These are phyloP conservation scores for Thalassiosira profunda DNA, from an alignment of 108 stramenopile species.

Conservation along the genomic window DNA sequence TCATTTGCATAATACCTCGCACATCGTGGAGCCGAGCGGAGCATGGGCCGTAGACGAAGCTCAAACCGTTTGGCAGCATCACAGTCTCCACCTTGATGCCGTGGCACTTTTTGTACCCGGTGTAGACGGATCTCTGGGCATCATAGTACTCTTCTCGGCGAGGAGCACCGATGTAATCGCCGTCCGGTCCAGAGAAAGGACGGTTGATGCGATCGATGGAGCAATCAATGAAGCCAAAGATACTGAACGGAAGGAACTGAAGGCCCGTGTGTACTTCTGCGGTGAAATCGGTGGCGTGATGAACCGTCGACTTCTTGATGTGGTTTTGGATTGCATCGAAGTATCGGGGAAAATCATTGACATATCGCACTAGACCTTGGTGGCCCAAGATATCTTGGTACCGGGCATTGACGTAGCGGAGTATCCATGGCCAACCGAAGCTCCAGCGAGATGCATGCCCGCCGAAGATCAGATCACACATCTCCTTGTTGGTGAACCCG, in stretches of 20 bases:
- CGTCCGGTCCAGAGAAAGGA: slow-evolving; percentile 6
- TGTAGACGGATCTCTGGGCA: slow-evolving; percentile 8
- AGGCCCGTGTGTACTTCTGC: background rate
- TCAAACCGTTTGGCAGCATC: slow-evolving; percentile 18
- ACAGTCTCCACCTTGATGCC: slow-evolving; percentile 14
- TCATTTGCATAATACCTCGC: background rate
- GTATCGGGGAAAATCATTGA: slow-evolving; percentile 6
- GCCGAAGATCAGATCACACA: slow-evolving; percentile 5
- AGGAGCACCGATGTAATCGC: background rate
- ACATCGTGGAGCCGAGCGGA: background rate
- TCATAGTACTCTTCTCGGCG: background rate
- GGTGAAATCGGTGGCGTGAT: no score
- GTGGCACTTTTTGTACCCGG: slow-evolving; percentile 13
- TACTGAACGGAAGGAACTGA: background rate
- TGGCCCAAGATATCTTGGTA: slow-evolving; percentile 4
- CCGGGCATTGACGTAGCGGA: background rate
- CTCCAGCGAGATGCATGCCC: slow-evolving; percentile 4
- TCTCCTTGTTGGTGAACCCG: background rate
- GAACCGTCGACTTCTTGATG: no score
- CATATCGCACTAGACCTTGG: slow-evolving; percentile 5
- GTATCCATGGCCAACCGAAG: background rate
- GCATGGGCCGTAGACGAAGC: slow-evolving; percentile 7
- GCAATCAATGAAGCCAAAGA: slow-evolving; percentile 28
- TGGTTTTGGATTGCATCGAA: background rate
- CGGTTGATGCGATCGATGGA: slow-evolving; percentile 3